Base-by-base conservation (phyloP, 2,329 filamentous ascomycete genomes). In the Aspergillus udagawae region DNA sequence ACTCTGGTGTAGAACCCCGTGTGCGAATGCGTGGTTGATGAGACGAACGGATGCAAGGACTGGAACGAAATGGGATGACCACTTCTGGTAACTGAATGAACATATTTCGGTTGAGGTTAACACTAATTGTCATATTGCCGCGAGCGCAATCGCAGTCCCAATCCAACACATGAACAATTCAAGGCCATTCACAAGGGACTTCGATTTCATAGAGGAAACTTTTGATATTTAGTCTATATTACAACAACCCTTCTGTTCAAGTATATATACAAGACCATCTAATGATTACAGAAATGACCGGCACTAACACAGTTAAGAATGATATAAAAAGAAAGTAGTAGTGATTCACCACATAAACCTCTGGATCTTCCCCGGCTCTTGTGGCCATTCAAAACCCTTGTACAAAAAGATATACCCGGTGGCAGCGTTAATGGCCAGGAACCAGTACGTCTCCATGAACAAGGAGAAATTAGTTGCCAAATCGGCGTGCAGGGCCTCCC, bases 261-360 rank as follows among this genome's bases (percentile, higher is more conserved):
- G 5, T 35, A 7, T 38, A 38, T 38, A 38, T 38, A 38, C 32
- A 38, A 38, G 32, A 38, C 14, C 32, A 7, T 38, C 14, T 38
- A 38, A 7, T 17, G 28, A n/a, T 14, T 14, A 35, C 5, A 14
- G 12, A 14, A 17, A 17, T 35, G 32, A 17, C 32, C 5, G 32
- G 32, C 27, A 25, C 21, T 47, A 47, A 47, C 8, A 47, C 44
- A 47, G 17, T 27, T 47, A 14, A 27, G 44, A 47, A 25, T 80
- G 83, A 65, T 78, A 79, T 66, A 80, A 82, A 29, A 61, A 73
- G 77, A 41, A 80, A 89, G 12, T 76, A 83, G 67, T 86, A 85
- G 71, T 80, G 84, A 66, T 77, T 90, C 63, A 87, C 80, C 60
- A 79, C 89, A 63, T 89, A 88, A 82, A 88, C 82, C 78, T 89